A percentile compares a stretch with the other conserved stretches of the same genome.
Conservation (phyloP, 768 basidiomycete genomes). For the Lactifluus hygrophoroides region DNA sequence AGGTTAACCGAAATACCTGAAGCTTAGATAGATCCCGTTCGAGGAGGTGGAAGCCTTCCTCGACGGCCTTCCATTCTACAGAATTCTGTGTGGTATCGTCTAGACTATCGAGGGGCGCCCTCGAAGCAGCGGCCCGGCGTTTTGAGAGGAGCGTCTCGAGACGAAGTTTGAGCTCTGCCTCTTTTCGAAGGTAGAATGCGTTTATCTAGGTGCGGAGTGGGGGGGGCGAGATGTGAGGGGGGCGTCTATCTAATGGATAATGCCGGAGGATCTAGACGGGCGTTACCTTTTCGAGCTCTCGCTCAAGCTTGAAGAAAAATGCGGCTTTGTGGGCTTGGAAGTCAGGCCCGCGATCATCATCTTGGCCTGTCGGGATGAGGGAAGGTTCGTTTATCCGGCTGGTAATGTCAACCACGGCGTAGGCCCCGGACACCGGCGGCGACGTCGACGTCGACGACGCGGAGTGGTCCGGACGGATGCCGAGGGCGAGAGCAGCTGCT, state of each 20-base stretch:
- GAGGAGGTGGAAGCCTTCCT: conserved; percentile 91
- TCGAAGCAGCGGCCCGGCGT: conserved; percentile 71
- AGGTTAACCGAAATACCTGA: conserved; percentile 48
- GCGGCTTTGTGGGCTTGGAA: conserved; percentile 94
- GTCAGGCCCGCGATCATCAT: conserved; percentile 69
- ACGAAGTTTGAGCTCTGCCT: conserved; percentile 86
- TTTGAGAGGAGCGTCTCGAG: conserved; percentile 92
- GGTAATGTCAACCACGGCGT: conserved; percentile 23
- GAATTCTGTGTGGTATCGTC: conserved; percentile 52
- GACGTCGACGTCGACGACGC: conserved; percentile 28
- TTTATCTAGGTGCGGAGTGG: conserved; percentile 93
- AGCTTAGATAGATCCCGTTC: conserved; percentile 93
- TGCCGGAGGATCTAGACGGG: background rate
- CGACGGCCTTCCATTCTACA: conserved; percentile 92
- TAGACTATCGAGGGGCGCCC: conserved; percentile 60
- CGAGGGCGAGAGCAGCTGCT: conserved; percentile 77
- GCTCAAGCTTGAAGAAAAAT: conserved; percentile 97
- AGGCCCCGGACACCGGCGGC: conserved; percentile 25
- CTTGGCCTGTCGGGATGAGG: conserved; percentile 55
- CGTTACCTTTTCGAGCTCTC: conserved; percentile 89
- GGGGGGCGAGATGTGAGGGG: too few relatives aligned
- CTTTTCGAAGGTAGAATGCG: conserved; percentile 94
- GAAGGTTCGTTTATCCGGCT: conserved; percentile 40
- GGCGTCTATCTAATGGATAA: conserved; percentile 4
- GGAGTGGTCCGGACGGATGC: conserved; percentile 61